A percentile compares a stretch with the other conserved stretches of the same genome.
phyloP scores from a whole-genome alignment of 495 filamentous ascomycete genomes.

The Daldinia vernicosa region DNA sequence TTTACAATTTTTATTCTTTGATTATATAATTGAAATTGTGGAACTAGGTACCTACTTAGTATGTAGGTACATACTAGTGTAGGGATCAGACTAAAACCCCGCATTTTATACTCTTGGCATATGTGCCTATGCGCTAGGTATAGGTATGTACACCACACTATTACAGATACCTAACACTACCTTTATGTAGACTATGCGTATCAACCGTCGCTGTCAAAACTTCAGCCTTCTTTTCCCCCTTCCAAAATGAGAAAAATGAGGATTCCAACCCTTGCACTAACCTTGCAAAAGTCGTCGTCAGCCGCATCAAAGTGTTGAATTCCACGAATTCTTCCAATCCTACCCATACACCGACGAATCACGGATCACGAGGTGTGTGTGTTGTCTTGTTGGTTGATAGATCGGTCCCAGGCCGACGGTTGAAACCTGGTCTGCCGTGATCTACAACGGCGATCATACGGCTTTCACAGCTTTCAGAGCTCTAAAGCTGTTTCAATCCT shows the following conservation, averaged over 20 bases:
- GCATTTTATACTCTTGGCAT: slow-evolving; percentile 38
- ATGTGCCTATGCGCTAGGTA: background rate
- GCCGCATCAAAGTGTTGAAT: slow-evolving; percentile 30
- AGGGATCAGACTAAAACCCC: slow-evolving; percentile 32
- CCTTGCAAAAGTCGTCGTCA: slow-evolving; percentile 30
- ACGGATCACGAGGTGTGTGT: slow-evolving; percentile 21
- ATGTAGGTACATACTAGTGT: too few relatives aligned
- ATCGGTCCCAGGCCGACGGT: slow-evolving; percentile 22
- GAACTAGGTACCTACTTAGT: too few relatives aligned
- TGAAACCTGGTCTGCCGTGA: slow-evolving; percentile 33
- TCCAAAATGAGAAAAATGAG: slow-evolving; percentile 21
- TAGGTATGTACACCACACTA: background rate
- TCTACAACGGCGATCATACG: slow-evolving; percentile 37
- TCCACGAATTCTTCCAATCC: slow-evolving; percentile 19
- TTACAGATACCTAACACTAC: too few relatives aligned
- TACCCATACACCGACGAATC: slow-evolving; percentile 9
- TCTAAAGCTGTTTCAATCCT: slow-evolving; percentile 21
- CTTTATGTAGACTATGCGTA: background rate
- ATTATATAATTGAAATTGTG: slow-evolving; percentile 1
- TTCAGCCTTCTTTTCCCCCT: slow-evolving; percentile 8
- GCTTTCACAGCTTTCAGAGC: background rate
- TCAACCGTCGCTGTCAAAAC: slow-evolving; percentile 20
- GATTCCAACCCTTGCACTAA: slow-evolving; percentile 30
- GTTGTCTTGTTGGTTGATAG: slow-evolving; percentile 15
- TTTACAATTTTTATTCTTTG: background rate